These are phyloP conservation scores for Waltiozyma sp. DNA, from an alignment of 1,139 yeast genomes.

Conservation along the genomic window DNA sequence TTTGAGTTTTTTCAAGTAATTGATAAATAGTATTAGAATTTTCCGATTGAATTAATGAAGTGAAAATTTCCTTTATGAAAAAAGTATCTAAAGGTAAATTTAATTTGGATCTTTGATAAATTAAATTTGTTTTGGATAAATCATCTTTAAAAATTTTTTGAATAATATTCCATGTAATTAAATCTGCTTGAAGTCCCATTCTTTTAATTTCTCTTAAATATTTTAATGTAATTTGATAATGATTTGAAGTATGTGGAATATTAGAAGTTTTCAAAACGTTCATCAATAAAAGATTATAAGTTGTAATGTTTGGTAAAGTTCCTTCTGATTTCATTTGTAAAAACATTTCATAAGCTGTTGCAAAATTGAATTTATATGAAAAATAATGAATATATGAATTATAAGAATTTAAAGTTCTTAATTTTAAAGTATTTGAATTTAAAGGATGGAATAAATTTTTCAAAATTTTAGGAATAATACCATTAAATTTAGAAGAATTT, in stretches of 20 bases:
- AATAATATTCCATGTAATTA: slow-evolving; percentile 27
- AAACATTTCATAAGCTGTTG: slow-evolving; percentile 30
- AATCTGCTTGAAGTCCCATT: slow-evolving; percentile 22
- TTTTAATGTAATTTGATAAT: slow-evolving; percentile 21
- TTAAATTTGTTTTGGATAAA: slow-evolving; percentile 12
- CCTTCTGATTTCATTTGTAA: slow-evolving; percentile 28
- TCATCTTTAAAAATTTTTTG: neutral
- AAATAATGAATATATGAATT: slow-evolving; percentile 34
- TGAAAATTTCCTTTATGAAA: slow-evolving; percentile 7
- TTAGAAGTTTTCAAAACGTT: slow-evolving; percentile 18
- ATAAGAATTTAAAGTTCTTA: slow-evolving; percentile 27
- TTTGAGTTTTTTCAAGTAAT: slow-evolving; percentile 14
- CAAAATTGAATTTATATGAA: slow-evolving; percentile 26
- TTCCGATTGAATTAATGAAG: slow-evolving; percentile 4
- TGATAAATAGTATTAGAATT: slow-evolving; percentile 6
- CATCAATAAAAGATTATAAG: slow-evolving; percentile 30
- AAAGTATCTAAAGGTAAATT: slow-evolving; percentile 17
- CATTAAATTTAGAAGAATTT: slow-evolving; percentile 23
- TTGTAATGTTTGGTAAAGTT: slow-evolving; percentile 27
- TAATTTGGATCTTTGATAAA: slow-evolving; percentile 18
- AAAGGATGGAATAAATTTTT: slow-evolving; percentile 30
- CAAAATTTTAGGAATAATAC: slow-evolving; percentile 26
- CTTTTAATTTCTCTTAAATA: slow-evolving; percentile 25
- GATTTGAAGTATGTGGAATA: slow-evolving; percentile 20
- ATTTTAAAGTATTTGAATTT: slow-evolving; percentile 24